A percentile compares a stretch with the other conserved stretches of the same genome.
phyloP scores from a whole-genome alignment of 208 protist genomes.

The Trypanosoma cruzi region DNA sequence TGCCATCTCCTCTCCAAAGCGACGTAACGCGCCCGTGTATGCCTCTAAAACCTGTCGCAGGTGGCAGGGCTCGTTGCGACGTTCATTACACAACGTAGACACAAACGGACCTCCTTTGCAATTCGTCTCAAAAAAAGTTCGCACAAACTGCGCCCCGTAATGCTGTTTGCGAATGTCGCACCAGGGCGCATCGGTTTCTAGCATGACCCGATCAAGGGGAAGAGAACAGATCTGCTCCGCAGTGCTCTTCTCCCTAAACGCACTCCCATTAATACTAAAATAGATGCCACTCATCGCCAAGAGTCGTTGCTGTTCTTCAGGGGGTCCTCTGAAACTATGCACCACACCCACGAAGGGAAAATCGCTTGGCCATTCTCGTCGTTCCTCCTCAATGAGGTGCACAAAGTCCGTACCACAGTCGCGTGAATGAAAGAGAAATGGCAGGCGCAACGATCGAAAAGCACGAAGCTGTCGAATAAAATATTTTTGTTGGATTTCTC shows the following conservation, averaged over 20 bases:
- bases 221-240: conserved; percentile 66
- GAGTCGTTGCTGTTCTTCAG: conserved; percentile 77
- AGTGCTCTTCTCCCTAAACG: conserved; percentile 83
- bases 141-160: conserved; percentile 76
- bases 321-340: conserved; percentile 94
- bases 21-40: conserved; percentile 45
- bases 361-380: conserved; percentile 13
- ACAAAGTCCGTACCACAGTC: conserved; percentile 89
- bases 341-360: conserved; percentile 74
- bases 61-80: conserved; percentile 93
- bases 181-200: conserved; percentile 96
- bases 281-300: conserved; percentile 76
- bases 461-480: conserved; percentile 66
- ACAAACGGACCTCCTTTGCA: conserved; percentile 71
- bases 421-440: conserved; percentile 94
- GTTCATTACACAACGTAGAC: conserved; percentile 68
- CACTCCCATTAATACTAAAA: conserved; percentile 93
- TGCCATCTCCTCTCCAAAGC: conserved; percentile 15
- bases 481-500: conserved; percentile 71
- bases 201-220: conserved; percentile 83
- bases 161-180: conserved; percentile 93
- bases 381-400: conserved; percentile 43
- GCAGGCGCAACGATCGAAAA: conserved; percentile 58
- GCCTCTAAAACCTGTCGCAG: conserved; percentile 79
- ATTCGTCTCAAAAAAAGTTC: conserved; percentile 55